phyloP scores from a whole-genome alignment of 805 yeast species.

The Kluyveromyces siamensis region DNA sequence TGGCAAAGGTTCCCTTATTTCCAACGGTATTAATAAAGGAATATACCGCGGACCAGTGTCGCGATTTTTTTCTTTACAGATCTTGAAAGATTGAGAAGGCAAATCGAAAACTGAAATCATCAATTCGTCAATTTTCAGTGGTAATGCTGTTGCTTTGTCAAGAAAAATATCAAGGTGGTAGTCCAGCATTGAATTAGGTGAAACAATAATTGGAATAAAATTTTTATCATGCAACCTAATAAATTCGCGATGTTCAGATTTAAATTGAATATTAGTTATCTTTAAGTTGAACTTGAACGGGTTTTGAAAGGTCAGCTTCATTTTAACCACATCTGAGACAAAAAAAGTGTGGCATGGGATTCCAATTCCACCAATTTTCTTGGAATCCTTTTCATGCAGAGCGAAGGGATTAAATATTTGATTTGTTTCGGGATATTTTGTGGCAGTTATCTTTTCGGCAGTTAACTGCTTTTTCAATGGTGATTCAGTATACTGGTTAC shows the following conservation, averaged over 20 bases:
- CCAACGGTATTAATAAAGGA: not conserved
- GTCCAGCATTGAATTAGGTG: slow-evolving; percentile 30
- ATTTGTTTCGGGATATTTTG: slow-evolving; percentile 29
- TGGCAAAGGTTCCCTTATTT: not conserved
- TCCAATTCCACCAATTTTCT: slow-evolving; percentile 10
- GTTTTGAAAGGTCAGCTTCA: slow-evolving; percentile 56
- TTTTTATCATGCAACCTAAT: slow-evolving; percentile 13
- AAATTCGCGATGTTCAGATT: slow-evolving; percentile 22
- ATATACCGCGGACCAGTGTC: not conserved
- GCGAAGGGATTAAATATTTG: slow-evolving; percentile 49
- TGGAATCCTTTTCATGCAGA: slow-evolving; percentile 8
- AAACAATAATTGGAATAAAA: slow-evolving; percentile 27
- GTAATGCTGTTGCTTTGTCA: slow-evolving; percentile 10
- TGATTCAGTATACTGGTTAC: slow-evolving; percentile 17
- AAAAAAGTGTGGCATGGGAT: slow-evolving; percentile 19
- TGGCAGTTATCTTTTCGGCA: slow-evolving; percentile 3
- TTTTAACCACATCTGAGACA: slow-evolving; percentile 56
- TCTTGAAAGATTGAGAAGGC: slow-evolving; percentile 10
- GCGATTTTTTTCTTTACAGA: slow-evolving; percentile 3
- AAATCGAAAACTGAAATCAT: slow-evolving; percentile 18
- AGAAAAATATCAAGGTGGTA: slow-evolving; percentile 26
- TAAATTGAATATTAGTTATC: slow-evolving; percentile 39
- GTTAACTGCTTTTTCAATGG: slow-evolving; percentile 5
- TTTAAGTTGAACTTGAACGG: slow-evolving; percentile 72
- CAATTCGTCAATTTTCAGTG: slow-evolving; percentile 10